Base-by-base conservation (phyloP, 1,284 basidiomycete species). In the Pseudozyma pruni region DNA sequence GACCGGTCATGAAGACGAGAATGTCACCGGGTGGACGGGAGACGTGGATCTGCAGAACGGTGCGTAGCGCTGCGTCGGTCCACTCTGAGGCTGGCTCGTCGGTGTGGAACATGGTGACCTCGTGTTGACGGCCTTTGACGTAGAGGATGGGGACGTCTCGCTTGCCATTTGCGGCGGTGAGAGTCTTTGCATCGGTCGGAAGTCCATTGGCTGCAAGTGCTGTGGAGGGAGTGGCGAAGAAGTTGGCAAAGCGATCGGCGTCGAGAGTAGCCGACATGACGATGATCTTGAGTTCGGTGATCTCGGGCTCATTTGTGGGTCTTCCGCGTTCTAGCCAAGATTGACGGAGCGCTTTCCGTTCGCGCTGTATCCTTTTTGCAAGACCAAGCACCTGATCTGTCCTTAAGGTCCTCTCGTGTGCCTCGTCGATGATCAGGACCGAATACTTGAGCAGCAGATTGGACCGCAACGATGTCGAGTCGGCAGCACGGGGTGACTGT, bases 181-280 rank as follows among this genome's bases (percentile, higher is more conserved):
- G 37, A 0, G 33, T 31, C 7, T 40, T 13, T 6, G 19, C 3
- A 4, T 51, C 54, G 17, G 22, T 10, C 2, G 33, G 14, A 31
- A 13, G 31, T 2, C 19, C 27, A n/a, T 48, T 47, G 4, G 45
- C 54, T 4, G 46, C 35, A 14, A 74, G 51, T 4, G 70, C 62
- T 3, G 50, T 50, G 23, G 60, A 62, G 20, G 56, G 66, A 9
- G 59, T 49, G n/a, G 90, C 84, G 78, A 92, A 97, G 83, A 96
- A 98, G 39, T 86, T 86, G 82, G 91, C 91, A 82, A 98, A 98
- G 66, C 92, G 92, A 61, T 93, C 89, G 0, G 94, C 94, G 81
- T 98, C 94, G 17, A 98, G 87, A 2, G 95, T 98, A 2, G 95
- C 95, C 83, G 91, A 94, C 95, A 98, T 98, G 76, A 99, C 87